Base-by-base conservation (phyloP, 148 eudicot genomes). In the Chenopodium berlandieri region DNA sequence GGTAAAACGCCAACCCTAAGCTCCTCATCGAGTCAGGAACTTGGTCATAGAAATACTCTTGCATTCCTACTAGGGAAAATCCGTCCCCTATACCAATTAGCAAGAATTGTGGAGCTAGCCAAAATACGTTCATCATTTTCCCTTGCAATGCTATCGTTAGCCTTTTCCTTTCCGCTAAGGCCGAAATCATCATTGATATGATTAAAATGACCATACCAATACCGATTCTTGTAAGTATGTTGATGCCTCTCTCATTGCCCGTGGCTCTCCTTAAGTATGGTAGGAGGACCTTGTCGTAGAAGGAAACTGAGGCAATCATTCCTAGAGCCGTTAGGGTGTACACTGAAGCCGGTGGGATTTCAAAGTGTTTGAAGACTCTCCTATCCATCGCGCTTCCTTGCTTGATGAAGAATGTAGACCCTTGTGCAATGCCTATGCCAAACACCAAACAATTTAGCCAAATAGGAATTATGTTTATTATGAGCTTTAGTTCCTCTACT, bases 11-110 rank as follows among this genome's bases (percentile, higher is more conserved):
- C 71, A 92, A 83, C 16, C 95, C 95, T 23, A 89, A 31, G 70
- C 95, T 89, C 75, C 93, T 86, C 95, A 92, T 92, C 0, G 93
- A 83, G 37, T 92, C 89, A 0, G 96, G 96, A 14, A 91, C 92
- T 80, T 92, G 92, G 27, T 92, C 93, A n/a, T 90, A 92, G 81
- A 90, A 90, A 58, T 83, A 92, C 83, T 92, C 93, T 77, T 92
- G 96, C 84, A 92, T 77, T 0, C 96, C 96, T 4, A 92, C 92
- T 0, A 92, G 80, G 20, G 89, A 84, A 65, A 92, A 89, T 7
- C 90, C 90, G 66, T 92, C 93, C 23, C 85, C 96, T 0, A 92
- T n/a, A 0, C 91, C 93, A 10, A 92, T 75, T 32, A 90, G 80
- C 32, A 90, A 52, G 73, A 82, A 92, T 20, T 90, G 96, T 2